Evolutionary conservation across 257 asterid species (phyloP), one percentile per base, ranked within the genome.

Genomic region (Salvia miltiorrhiza): DNA sequence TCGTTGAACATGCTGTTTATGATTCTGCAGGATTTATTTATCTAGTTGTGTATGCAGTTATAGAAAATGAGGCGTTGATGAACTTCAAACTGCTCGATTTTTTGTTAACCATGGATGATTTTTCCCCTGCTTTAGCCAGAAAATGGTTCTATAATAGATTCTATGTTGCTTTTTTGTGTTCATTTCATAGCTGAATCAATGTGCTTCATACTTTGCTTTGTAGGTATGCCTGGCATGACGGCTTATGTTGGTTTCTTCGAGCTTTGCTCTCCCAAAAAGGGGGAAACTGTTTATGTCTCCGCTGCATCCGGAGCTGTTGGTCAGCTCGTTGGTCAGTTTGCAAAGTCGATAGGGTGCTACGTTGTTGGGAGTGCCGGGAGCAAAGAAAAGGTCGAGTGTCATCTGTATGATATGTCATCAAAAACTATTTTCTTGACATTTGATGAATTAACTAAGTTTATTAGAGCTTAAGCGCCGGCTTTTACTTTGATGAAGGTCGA

Each of bases 291-390:
- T 13, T 84, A 54, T 13, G 40, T 82, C 57, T 84, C 90, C 6
- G 87, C 90, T 32, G 86, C 75, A 9, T 70, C 75, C 3, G 69
- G 75, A 59, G 75, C 69, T 9, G 75, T 70, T 45, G 74, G 74
- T 44, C 67, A 58, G 59, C 49, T 70, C 17, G 67, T 58, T 43
- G 74, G 74, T 48, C 75, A 71, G 35, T 48, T 71, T 57, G 89
- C 86, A 0, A 84, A 84, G 72, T 69, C 72, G 49, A 2, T n/a
- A 4, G 89, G 89, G 4, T 81, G 86, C 40, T 81, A 81, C 10
- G 86, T 84, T 37, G 82, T 84, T 58, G 86, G 87, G 26, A 77
- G 80, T 75, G 87, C 83, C 4, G 85, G 90, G 12, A 82, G 74
- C 76, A 74, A 72, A 60, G 82, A 79, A 17, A 84, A 83, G 82